Percentiles rank a stretch among this genome's conserved stretches.
Conservation (phyloP, 2,329 filamentous ascomycete genomes). For the Clonostachys sp. region DNA sequence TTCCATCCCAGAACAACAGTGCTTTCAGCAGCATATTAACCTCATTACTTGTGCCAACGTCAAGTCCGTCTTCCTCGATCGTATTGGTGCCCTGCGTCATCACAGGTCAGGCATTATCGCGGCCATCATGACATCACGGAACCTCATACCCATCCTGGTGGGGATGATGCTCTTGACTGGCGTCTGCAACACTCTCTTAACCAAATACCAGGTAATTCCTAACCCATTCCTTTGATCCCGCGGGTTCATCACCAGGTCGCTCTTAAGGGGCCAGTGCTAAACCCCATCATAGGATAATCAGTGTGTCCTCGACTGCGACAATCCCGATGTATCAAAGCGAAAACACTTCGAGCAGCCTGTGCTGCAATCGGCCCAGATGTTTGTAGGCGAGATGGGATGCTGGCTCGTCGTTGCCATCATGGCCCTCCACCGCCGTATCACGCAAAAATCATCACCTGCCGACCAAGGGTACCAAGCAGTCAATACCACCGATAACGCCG, state of each 20-base stretch:
- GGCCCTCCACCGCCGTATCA: slow-evolving; percentile 58
- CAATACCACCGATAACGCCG: slow-evolving; percentile 32
- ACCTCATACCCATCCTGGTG: slow-evolving; percentile 78
- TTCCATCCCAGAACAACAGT: too few relatives aligned
- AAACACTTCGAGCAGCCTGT: slow-evolving; percentile 89
- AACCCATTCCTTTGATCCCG: background rate
- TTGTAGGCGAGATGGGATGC: slow-evolving; percentile 91
- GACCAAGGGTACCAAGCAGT: slow-evolving; percentile 64
- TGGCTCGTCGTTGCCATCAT: slow-evolving; percentile 82
- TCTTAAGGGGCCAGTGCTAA: slow-evolving; percentile 1
- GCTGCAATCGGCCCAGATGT: slow-evolving; percentile 96
- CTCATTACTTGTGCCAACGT: background rate
- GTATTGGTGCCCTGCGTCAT: background rate
- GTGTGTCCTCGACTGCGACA: slow-evolving; percentile 87
- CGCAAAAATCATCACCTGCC: slow-evolving; percentile 33
- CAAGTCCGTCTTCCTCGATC: background rate
- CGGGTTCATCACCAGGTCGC: background rate
- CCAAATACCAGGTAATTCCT: slow-evolving; percentile 79
- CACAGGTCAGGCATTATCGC: background rate
- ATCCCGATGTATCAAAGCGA: slow-evolving; percentile 59
- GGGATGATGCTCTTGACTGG: slow-evolving; percentile 96
- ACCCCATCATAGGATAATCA: slow-evolving; percentile 71
- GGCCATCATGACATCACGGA: slow-evolving; percentile 61
- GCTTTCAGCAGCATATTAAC: too few relatives aligned
- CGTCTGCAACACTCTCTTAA: slow-evolving; percentile 93